Conservation (phyloP, 176 grass and related monocot genomes). For the Aegilops speltoides region DNA sequence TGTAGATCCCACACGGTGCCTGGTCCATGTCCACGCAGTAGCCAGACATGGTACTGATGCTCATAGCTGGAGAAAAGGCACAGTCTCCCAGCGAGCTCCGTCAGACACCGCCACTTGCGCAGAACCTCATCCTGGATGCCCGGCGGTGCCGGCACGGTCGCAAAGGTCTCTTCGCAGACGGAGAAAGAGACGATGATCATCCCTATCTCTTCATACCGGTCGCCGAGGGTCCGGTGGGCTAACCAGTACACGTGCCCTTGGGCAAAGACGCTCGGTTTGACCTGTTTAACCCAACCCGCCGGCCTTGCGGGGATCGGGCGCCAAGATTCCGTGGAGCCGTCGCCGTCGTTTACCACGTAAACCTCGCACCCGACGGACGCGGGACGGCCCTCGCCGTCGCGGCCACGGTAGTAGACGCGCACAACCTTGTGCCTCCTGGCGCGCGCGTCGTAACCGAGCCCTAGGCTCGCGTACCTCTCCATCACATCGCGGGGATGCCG, state of each 20-base stretch:
- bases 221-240: too few species aligned
- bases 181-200: background rate
- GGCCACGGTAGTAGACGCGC: background rate
- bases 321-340: background rate
- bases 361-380: background rate
- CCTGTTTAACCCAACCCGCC: background rate
- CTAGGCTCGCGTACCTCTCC: background rate
- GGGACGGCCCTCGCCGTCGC: background rate
- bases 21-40: background rate
- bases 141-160: background rate
- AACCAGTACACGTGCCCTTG: background rate
- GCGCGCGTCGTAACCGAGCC: conserved; percentile 30
- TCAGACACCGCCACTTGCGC: background rate
- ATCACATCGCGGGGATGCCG: background rate
- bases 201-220: background rate
- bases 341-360: background rate
- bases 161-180: background rate
- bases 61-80: background rate
- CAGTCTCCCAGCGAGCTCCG: background rate
- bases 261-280: background rate
- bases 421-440: conserved; percentile 7
- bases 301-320: background rate
- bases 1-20: background rate
- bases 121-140: background rate
- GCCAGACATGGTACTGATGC: background rate